Percentiles rank a stretch among this genome's conserved stretches.
phyloP scores from a whole-genome alignment of 768 basidiomycete species.

The Suillus occidentalis region DNA sequence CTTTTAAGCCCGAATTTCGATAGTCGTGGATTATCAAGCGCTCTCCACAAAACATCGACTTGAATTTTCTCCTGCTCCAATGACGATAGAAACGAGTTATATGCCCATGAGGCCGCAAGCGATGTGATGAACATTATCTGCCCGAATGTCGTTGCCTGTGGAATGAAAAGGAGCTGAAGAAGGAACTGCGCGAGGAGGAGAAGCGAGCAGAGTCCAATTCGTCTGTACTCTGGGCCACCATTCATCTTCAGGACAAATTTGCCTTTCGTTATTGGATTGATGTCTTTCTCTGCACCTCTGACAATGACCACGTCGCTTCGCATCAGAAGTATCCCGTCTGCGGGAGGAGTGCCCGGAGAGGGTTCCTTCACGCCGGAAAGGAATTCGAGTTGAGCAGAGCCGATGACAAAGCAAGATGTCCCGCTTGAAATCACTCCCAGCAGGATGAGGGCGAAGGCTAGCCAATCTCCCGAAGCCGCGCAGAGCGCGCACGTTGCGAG shows the following conservation, averaged over 20 bases:
- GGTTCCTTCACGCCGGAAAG: conserved; percentile 17
- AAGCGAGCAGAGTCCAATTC: conserved; percentile 30
- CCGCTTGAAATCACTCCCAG: conserved; percentile 35
- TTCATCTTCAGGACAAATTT: conserved; percentile 25
- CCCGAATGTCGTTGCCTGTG: conserved; percentile 35
- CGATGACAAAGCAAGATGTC: conserved; percentile 29
- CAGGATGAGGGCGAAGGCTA: conserved; percentile 30
- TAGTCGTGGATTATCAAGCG: conserved; percentile 16
- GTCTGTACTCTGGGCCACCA: conserved; percentile 18
- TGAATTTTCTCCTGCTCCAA: conserved; percentile 38
- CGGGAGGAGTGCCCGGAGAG: conserved; percentile 25
- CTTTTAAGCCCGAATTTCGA: conserved; percentile 19
- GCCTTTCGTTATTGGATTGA: conserved; percentile 35
- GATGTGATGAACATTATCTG: conserved; percentile 35
- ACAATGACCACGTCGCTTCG: conserved; percentile 30
- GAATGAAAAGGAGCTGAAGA: conserved; percentile 35
- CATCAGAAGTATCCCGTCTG: conserved; percentile 32
- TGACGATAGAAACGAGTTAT: conserved; percentile 36
- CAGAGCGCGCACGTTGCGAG: conserved; percentile 23
- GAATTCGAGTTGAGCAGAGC: conserved; percentile 29
- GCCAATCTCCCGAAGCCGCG: conserved; percentile 31
- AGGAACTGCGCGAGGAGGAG: conserved; percentile 35
- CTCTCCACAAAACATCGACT: conserved; percentile 17
- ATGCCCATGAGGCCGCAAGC: conserved; percentile 34
- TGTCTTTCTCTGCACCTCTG: conserved; percentile 30